phyloP scores from a whole-genome alignment of 768 basidiomycete genomes.

The Auricularia sp. region DNA sequence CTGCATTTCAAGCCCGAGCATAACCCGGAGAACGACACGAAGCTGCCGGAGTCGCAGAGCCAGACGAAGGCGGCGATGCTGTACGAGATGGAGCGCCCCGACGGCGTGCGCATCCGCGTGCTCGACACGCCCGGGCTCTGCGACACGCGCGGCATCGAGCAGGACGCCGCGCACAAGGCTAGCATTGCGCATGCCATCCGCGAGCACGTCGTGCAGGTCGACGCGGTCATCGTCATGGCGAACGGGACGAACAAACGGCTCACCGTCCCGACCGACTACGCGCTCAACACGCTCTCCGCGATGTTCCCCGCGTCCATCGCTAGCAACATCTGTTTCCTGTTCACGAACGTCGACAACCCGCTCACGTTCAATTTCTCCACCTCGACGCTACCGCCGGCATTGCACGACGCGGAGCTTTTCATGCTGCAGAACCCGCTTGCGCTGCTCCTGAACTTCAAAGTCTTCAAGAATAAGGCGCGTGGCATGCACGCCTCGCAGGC shows the following conservation, averaged over 20 bases:
- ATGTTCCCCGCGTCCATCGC: conserved; percentile 19
- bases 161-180: conserved; percentile 19
- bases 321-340: conserved; percentile 19
- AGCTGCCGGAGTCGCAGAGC: background rate
- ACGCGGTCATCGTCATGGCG: conserved; percentile 22
- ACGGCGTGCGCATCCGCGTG: conserved; percentile 11
- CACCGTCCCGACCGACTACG: conserved; percentile 18
- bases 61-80: conserved; percentile 9
- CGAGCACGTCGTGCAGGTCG: conserved; percentile 12
- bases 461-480: no score
- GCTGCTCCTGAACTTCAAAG: conserved; percentile 1
- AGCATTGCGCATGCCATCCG: conserved; percentile 18
- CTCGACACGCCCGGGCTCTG: conserved; percentile 24
- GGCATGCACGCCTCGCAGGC: background rate
- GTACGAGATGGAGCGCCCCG: conserved; percentile 5
- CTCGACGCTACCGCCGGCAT: conserved; percentile 1
- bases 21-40: background rate
- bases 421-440: conserved; percentile 4
- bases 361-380: conserved; percentile 14
- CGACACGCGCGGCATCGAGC: conserved; percentile 20
- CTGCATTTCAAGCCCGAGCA: background rate
- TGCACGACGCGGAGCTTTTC: conserved; percentile 5
- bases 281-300: conserved; percentile 16
- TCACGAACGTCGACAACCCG: conserved; percentile 14
- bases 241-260: conserved; percentile 20